phyloP scores from a whole-genome alignment of 1,284 basidiomycete genomes.

The Ustilago shanxiensis region DNA sequence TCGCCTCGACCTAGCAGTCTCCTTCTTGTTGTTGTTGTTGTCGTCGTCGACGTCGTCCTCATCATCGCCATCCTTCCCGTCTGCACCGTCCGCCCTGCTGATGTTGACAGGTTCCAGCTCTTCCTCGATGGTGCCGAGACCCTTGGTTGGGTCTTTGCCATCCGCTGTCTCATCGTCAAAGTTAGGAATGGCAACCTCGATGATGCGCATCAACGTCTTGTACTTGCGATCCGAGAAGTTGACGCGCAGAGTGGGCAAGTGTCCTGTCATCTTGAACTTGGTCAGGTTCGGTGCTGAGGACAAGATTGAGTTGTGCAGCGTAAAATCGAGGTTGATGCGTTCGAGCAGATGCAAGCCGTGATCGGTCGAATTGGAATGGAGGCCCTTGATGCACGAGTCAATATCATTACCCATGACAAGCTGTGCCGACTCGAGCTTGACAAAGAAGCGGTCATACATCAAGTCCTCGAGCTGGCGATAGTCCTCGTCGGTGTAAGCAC shows the following conservation, averaged over 20 bases:
- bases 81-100: slow-evolving; percentile 14
- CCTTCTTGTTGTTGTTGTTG: slow-evolving; percentile 22
- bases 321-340: slow-evolving; percentile 89
- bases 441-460: slow-evolving; percentile 94
- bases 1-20: slow-evolving; percentile 20
- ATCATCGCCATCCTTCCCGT: slow-evolving; percentile 16
- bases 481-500: slow-evolving; percentile 89
- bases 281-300: slow-evolving; percentile 86
- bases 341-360: slow-evolving; percentile 81
- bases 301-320: slow-evolving; percentile 93
- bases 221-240: slow-evolving; percentile 98
- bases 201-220: slow-evolving; percentile 90
- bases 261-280: slow-evolving; percentile 91
- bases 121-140: slow-evolving; percentile 44
- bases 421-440: slow-evolving; percentile 89
- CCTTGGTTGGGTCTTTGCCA: slow-evolving; percentile 24
- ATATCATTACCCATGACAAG: slow-evolving; percentile 90
- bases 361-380: slow-evolving; percentile 75
- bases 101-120: slow-evolving; percentile 41
- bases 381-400: slow-evolving; percentile 78
- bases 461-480: slow-evolving; percentile 88
- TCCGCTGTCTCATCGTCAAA: slow-evolving; percentile 75
- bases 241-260: slow-evolving; percentile 86
- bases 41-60: slow-evolving; percentile 17
- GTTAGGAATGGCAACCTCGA: slow-evolving; percentile 90